phyloP scores from a whole-genome alignment of 768 basidiomycete genomes.

The button mushroom (Agaricus bisporus) region DNA sequence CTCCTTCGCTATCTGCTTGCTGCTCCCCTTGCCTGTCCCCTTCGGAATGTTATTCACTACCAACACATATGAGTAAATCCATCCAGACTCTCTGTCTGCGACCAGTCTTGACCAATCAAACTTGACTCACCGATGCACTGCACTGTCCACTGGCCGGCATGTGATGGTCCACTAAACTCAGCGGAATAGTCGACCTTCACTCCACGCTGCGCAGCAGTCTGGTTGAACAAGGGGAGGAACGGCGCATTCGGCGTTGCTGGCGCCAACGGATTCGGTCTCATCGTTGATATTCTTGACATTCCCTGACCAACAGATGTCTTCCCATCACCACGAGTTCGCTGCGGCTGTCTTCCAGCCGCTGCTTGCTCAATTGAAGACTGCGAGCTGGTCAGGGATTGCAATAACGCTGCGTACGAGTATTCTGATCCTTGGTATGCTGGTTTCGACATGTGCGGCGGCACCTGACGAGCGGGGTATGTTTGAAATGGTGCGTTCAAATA shows the following conservation, averaged over 20 bases:
- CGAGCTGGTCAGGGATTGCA: constrained; percentile 7
- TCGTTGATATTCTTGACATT: constrained; percentile 12
- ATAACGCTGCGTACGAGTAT: not conserved
- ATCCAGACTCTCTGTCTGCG: not conserved
- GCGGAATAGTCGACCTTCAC: constrained; percentile 57
- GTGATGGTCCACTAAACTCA: constrained; percentile 56
- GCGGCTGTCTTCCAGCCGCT: constrained; percentile 1
- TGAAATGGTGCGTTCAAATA: constrained; percentile 3
- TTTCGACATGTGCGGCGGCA: constrained; percentile 8
- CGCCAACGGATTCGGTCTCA: constrained; percentile 46
- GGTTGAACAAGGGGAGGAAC: constrained; percentile 70
- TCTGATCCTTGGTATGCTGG: not conserved
- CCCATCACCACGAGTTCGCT: constrained; percentile 3
- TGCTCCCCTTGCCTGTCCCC: constrained; percentile 58
- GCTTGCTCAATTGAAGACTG: constrained; percentile 1
- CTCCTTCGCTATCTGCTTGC: constrained; percentile 75
- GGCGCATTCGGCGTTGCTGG: constrained; percentile 60
- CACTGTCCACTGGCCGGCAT: constrained; percentile 63
- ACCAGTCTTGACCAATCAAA: constrained; percentile 9
- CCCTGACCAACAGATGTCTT: not conserved
- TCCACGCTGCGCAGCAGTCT: constrained; percentile 62
- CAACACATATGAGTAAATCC: constrained; percentile 5
- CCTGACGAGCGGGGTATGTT: constrained; percentile 1
- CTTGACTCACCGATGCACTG: constrained; percentile 59
- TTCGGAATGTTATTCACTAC: constrained; percentile 67